Evolutionary conservation across 2,329 filamentous ascomycete genomes (phyloP).

Genomic region (Sphaerulina populicola): DNA sequence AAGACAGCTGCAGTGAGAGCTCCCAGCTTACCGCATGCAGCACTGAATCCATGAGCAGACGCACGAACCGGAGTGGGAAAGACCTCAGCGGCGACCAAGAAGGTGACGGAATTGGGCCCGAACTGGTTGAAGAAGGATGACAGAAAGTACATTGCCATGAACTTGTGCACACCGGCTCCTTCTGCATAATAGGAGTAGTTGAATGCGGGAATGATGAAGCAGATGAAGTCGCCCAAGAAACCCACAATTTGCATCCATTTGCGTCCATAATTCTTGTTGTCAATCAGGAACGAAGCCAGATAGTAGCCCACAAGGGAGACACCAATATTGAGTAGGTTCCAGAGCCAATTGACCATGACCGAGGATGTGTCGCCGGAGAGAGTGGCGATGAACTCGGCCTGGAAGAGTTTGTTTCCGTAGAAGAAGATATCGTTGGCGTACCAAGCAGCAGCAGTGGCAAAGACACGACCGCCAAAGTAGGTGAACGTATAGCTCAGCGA

Average conservation of each 20-base stretch:
- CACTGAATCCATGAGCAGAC: conserved; percentile 90
- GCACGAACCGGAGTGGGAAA: conserved; percentile 90
- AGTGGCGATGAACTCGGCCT: conserved; percentile 77
- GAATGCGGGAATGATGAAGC: conserved; percentile 88
- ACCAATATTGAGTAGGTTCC: conserved; percentile 84
- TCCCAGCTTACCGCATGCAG: conserved; percentile 79
- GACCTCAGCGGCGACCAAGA: conserved; percentile 93
- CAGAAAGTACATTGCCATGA: conserved; percentile 97
- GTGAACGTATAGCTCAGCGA: conserved; percentile 70
- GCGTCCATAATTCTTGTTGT: conserved; percentile 93
- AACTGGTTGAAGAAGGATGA: conserved; percentile 99
- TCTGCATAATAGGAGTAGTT: conserved; percentile 74
- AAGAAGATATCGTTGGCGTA: conserved; percentile 98
- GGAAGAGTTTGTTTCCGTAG: conserved; percentile 98
- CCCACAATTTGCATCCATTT: conserved; percentile 95
- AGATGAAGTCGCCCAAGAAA: conserved; percentile 85
- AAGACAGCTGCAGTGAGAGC: conserved; percentile 78
- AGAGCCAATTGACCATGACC: conserved; percentile 80
- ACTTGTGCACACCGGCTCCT: conserved; percentile 64
- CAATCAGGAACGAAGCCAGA: conserved; percentile 75
- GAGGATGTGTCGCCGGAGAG: conserved; percentile 55
- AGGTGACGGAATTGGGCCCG: conserved; percentile 90
- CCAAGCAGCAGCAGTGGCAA: conserved; percentile 84
- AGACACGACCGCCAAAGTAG: conserved; percentile 76
- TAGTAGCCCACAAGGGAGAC: conserved; percentile 87